Evolutionary conservation across 192 early-diverging fungal genomes (phyloP), one percentile per base, ranked within the genome.

Genomic region (Coemansia brasiliensis): DNA sequence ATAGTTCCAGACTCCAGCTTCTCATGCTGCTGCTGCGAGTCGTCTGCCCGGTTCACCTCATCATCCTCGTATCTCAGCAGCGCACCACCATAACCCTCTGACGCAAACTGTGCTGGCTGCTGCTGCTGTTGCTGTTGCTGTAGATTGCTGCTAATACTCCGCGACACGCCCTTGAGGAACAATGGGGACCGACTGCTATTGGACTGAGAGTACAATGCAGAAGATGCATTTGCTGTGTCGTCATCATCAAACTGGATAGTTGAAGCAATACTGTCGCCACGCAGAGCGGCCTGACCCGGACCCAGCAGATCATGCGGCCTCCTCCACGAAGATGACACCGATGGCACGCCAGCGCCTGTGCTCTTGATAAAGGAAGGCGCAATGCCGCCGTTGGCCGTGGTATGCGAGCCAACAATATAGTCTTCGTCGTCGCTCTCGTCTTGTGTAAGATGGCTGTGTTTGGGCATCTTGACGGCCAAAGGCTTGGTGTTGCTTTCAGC

Each of bases 1-100:
- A 94, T 84, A 49, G 91, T 80, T 8, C 90, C 90, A 1, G 88
- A 84, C 16, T 72, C 75, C 32, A 72, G 61, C 16, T 40, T 41
- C 42, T 51, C 48, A 5, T 15, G 43, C 41, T 72, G 69, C 32
- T 15, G 43, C 29, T 12, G 24, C 37, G 45, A 29, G 29, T 24
- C 42, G 12, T 26, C 41, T 17, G 21, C 39, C 3, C 15, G 20
- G 35, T 18, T 37, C 21, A 35, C 24, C 3, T 25, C 37, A 2
- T 16, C n/a, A 5, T 8, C 57, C 5, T 17, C 27, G 27, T 59
- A 26, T 13, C 41, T 10, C 24, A 41, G n/a, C 26, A 32, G 13
- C 27, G 26, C 49, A 7, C 26, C 18, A 15, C 15, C n/a, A 51
- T 32, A 15, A 16, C 17, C 32, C 41, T 51, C 46, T 45, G 40